phyloP scores from a whole-genome alignment of 148 eudicot species.

The Diospyros kaki region DNA sequence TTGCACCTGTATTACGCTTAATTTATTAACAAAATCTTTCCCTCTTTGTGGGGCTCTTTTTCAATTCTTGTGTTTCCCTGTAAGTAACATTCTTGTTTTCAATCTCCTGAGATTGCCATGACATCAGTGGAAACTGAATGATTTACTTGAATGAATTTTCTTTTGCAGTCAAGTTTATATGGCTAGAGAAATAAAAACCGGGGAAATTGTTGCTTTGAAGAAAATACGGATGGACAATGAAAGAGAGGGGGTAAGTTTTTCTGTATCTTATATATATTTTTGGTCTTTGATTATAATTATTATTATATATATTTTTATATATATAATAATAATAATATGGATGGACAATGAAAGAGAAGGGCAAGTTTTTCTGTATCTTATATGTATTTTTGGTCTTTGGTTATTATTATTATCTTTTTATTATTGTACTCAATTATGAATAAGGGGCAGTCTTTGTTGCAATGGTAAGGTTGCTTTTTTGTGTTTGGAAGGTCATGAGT shows the following conservation, averaged over 20 bases:
- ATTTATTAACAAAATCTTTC: not conserved
- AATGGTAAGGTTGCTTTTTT: too few species aligned
- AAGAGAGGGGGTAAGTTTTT: conserved; percentile 40
- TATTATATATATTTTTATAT: too few species aligned
- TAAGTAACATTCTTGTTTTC: not conserved
- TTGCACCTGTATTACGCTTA: not conserved
- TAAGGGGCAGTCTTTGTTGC: too few species aligned
- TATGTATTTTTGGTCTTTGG: not conserved
- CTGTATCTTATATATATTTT: not conserved
- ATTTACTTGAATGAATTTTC: conserved; percentile 13
- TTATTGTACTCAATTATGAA: too few species aligned
- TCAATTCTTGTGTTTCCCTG: not conserved
- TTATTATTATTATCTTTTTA: not conserved
- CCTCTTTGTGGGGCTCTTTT: conserved; percentile 4
- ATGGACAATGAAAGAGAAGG: conserved; percentile 52
- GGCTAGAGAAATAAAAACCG: conserved; percentile 37
- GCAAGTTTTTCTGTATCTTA: conserved; percentile 19
- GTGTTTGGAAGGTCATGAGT: too few species aligned
- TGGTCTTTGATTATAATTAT: not conserved
- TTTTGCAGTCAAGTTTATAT: conserved; percentile 42
- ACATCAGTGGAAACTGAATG: not conserved
- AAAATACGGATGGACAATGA: conserved; percentile 51
- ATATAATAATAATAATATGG: conserved; percentile 15
- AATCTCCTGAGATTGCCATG: not conserved
- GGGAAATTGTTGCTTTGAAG: conserved; percentile 47